Conservation (phyloP, 2,329 filamentous ascomycete species). For the Arthrinium phaeospermum region DNA sequence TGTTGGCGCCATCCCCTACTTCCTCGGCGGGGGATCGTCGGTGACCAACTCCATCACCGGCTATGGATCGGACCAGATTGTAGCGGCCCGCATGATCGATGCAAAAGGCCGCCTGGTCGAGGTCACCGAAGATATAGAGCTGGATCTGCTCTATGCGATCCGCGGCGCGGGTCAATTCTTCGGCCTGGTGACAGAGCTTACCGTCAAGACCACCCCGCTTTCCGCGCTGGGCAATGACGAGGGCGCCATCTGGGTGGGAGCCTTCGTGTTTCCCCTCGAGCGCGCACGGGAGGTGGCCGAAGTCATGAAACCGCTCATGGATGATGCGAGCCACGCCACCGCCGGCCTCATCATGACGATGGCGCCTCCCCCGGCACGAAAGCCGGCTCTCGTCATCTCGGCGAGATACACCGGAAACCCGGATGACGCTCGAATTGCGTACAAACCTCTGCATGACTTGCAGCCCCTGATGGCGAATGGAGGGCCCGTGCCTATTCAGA, state of each 20-base stretch:
- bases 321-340: constrained; percentile 29
- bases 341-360: constrained; percentile 27
- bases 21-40: constrained; percentile 27
- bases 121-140: constrained; percentile 30
- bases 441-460: too few species aligned
- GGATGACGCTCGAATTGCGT: constrained; percentile 4
- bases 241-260: constrained; percentile 35
- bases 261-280: constrained; percentile 36
- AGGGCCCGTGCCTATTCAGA: constrained; percentile 31
- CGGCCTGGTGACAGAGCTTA: constrained; percentile 39
- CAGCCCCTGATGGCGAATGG: constrained; percentile 21
- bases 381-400: constrained; percentile 29
- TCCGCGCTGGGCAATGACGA: constrained; percentile 29
- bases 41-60: constrained; percentile 28
- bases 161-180: constrained; percentile 42
- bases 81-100: constrained; percentile 33
- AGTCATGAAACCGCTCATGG: constrained; percentile 31
- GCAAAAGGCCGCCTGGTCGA: constrained; percentile 37
- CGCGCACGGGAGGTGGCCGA: constrained; percentile 34
- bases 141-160: constrained; percentile 41
- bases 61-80: constrained; percentile 33
- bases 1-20: constrained; percentile 36
- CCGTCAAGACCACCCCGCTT: constrained; percentile 32
- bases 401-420: constrained; percentile 28
- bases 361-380: constrained; percentile 30